Percentiles rank a stretch among this genome's conserved stretches.
Evolutionary conservation across 176 grass and related monocot genomes (phyloP).

Genomic region (Pontederia paniculata): DNA sequence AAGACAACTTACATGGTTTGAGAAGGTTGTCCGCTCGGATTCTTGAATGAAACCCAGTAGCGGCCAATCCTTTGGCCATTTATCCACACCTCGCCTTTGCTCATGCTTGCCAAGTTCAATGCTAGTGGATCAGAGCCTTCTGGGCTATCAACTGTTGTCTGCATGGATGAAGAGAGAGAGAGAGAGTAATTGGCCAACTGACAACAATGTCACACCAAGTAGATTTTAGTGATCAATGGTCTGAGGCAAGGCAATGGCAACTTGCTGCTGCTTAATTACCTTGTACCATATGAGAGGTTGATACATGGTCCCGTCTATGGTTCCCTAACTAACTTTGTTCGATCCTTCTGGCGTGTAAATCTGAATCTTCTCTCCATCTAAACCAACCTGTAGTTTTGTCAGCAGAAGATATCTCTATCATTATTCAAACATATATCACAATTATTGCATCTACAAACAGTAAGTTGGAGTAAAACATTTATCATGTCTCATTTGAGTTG

Average conservation of each 20-base stretch:
- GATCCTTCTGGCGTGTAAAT: slow-evolving; percentile 44
- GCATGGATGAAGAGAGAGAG: slow-evolving; percentile 17
- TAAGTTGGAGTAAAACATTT: not conserved
- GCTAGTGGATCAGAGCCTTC: slow-evolving; percentile 37
- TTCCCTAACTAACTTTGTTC: slow-evolving; percentile 29
- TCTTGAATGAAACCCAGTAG: slow-evolving; percentile 64
- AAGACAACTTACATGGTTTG: slow-evolving; percentile 40
- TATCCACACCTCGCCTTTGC: slow-evolving; percentile 68
- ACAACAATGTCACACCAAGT: too few species aligned
- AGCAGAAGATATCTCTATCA: not conserved
- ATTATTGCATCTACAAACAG: not conserved
- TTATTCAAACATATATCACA: not conserved
- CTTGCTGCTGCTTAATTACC: slow-evolving; percentile 26
- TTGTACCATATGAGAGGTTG: slow-evolving; percentile 63
- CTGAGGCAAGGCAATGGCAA: not conserved
- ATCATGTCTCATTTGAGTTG: slow-evolving; percentile 5
- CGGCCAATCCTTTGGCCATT: slow-evolving; percentile 66
- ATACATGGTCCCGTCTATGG: slow-evolving; percentile 25
- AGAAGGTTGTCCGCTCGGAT: slow-evolving; percentile 37
- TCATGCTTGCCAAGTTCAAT: slow-evolving; percentile 59
- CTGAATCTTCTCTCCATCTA: slow-evolving; percentile 38
- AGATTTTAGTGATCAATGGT: too few species aligned
- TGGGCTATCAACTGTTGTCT: slow-evolving; percentile 51
- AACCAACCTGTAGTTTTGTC: slow-evolving; percentile 45
- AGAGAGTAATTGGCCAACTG: not conserved